Evolutionary conservation across 768 basidiomycete species (phyloP), one percentile per base, ranked within the genome.

Genomic region (Boletus rufocinnamomeus): DNA sequence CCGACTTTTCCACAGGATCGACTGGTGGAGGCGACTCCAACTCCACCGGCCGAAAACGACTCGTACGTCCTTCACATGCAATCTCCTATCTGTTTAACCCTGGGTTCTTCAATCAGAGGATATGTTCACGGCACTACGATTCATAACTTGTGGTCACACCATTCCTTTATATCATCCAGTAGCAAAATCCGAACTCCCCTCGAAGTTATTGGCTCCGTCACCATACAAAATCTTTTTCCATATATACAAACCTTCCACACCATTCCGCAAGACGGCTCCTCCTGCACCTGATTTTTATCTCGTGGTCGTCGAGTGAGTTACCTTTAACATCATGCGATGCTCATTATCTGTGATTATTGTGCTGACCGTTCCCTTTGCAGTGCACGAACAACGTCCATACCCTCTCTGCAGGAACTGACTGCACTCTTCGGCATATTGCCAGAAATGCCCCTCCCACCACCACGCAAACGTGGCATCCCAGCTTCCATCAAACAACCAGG

Each of bases 241-340:
- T 66, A 77, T 93, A 5, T 96, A 95, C 77, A 97, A 96, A 68
- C 96, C 96, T 2, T 86, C 85, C 8, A 92, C 93, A 0, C 80
- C 89, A 9, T 96, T 86, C 76, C 88, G 84, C 69, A 93, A 88
- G 75, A 88, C 85, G 0, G 75, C 82, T 1, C 91, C 89, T 6
- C 85, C 88, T 7, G 78, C 81, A 1, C 93, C 95, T 3, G 93
- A 97, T 72, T 98, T 93, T 73, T 82, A 86, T 51, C 75, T 97
- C 21, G 91, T 91, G 1, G 89, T 95, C 2, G 80, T 98, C 56
- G 85, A 95, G 95, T 96, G 62, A 65, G 86, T 76, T 25, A 8
- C 30, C 6, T 23, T 58, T 21, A n/a, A 27, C 34, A 25, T 32
- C 21, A 49, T 59, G 46, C 10, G 13, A 27, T 23, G 45, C 28